These are phyloP conservation scores for Alternaria consortialis DNA, from an alignment of 2,329 filamentous ascomycete species.

Conservation along the genomic window DNA sequence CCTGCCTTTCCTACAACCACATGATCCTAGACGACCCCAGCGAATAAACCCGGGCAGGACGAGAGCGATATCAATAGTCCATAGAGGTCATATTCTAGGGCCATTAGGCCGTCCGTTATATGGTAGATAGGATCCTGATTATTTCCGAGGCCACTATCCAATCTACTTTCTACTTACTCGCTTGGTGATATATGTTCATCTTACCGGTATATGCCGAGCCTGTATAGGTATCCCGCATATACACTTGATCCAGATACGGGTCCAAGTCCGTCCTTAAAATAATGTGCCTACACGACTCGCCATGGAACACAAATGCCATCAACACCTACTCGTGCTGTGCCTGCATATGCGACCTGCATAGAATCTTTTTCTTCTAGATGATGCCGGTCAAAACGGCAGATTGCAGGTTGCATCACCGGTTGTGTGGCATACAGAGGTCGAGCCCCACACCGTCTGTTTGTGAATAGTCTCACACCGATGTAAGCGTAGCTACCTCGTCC, in stretches of 20 bases:
- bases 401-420: conserved; percentile 1
- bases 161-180: neutral
- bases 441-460: conserved; percentile 4
- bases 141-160: neutral
- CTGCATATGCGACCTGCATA: conserved; percentile 15
- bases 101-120: neutral
- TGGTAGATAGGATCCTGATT: neutral
- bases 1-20: neutral
- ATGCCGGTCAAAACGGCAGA: neutral
- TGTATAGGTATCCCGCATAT: conserved; percentile 1
- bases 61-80: neutral
- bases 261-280: neutral
- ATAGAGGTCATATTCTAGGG: neutral
- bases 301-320: neutral
- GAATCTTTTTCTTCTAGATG: neutral
- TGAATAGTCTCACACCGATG: conserved; percentile 13
- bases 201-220: neutral
- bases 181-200: neutral
- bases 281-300: neutral
- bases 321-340: conserved; percentile 9
- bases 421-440: neutral
- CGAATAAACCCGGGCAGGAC: neutral
- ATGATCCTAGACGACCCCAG: neutral
- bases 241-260: conserved; percentile 3
- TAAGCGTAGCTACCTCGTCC: conserved; percentile 6